Percentiles rank a stretch among this genome's conserved stretches.
phyloP scores from a whole-genome alignment of 257 asterid species.

The Paulownia fortunei region DNA sequence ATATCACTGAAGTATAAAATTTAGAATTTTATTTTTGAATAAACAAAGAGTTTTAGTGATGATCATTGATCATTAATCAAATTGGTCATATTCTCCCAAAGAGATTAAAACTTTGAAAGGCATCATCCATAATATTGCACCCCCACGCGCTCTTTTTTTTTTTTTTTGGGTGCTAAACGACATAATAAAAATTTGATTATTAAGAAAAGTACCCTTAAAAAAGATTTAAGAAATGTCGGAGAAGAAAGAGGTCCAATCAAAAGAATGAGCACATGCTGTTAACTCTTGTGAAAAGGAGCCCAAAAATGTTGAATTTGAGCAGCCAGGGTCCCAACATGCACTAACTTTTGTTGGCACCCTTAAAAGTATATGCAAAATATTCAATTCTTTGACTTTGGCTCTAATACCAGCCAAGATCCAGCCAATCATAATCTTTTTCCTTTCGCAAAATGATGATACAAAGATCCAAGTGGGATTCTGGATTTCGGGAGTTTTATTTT shows the following conservation, averaged over 20 bases:
- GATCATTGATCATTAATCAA: background rate
- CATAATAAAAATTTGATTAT: background rate
- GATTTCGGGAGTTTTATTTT: no score
- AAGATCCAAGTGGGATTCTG: background rate
- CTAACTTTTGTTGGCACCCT: constrained; percentile 32
- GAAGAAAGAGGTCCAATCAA: background rate
- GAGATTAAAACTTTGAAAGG: background rate
- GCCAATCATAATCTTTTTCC: background rate
- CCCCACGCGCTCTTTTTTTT: no score
- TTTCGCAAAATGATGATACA: background rate
- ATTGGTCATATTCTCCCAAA: background rate
- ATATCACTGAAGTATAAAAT: background rate
- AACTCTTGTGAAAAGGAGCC: constrained; percentile 2
- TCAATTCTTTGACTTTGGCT: constrained; percentile 26
- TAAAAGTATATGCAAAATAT: constrained; percentile 11
- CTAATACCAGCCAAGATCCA: background rate
- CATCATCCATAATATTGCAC: background rate
- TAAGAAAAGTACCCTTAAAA: background rate
- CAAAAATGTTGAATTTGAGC: constrained; percentile 39
- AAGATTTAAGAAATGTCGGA: background rate
- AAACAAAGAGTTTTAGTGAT: background rate
- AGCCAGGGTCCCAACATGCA: constrained; percentile 13
- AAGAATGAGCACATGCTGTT: background rate
- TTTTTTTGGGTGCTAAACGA: background rate
- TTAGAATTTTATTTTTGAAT: background rate